Evolutionary conservation across 2,329 filamentous ascomycete species (phyloP), one percentile per base, ranked within the genome.

Genomic region (Colletotrichum theobromicola): DNA sequence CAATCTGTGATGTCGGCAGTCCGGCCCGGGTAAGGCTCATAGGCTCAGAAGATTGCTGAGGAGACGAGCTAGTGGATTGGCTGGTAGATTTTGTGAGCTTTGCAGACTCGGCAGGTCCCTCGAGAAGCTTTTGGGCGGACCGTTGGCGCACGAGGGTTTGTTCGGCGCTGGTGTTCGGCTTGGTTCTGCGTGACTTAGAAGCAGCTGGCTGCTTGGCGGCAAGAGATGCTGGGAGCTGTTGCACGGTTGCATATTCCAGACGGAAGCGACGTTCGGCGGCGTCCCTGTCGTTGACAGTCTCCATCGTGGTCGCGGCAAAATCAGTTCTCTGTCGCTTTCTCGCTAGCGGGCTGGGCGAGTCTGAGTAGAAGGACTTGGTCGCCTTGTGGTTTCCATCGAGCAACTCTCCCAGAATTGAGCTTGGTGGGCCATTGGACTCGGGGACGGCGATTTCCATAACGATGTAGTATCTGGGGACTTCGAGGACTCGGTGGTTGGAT

Each of bases 171-270:
- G 26, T 74, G 53, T 62, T 69, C 9, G 65, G 34, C 73, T 81
- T 84, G 76, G 81, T 84, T 28, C 79, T 79, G 4, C 79, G 76
- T 64, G 83, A 78, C 46, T 80, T 82, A 10, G 94, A 64, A n/a
- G 94, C 62, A 26, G 63, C 63, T 30, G 75, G 93, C 83, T 96
- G 93, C 82, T 96, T 97, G 26, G 94, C 93, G 42, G 94, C 94
- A 24, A 98, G 89, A 2, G 91, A 91, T 26, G 93, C 91, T 7
- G 96, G 96, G 4, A 98, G 89, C 76, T 94, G 93, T 81, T 92
- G 91, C 26, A 97, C 93, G 80, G 93, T 88, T 78, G 92, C 90
- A 84, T 98, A 98, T 86, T 98, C 95, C 80, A 87, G 88, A 67
- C 89, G 88, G 81, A 94, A 91, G 62, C 93, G 90, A 68, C 88